These are phyloP conservation scores for Ilex aquifolium DNA, from an alignment of 257 asterid genomes.

Conservation along the genomic window DNA sequence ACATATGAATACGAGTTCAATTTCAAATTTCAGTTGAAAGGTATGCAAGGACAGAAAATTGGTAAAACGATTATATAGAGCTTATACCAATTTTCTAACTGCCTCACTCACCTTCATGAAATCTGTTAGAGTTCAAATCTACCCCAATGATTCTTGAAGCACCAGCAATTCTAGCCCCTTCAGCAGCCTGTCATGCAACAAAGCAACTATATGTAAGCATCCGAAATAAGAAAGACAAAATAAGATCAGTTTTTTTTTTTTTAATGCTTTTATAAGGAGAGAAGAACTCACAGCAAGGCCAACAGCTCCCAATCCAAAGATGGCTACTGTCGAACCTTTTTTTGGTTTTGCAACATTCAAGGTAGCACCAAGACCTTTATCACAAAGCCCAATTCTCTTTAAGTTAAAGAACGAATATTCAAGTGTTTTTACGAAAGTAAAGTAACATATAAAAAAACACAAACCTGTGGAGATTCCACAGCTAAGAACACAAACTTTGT, in stretches of 20 bases:
- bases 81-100: no score
- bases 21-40: no score
- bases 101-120: conserved; percentile 34
- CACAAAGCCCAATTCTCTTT: not conserved
- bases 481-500: conserved; percentile 72
- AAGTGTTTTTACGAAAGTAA: no score
- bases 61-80: no score
- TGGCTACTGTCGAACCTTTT: conserved; percentile 59
- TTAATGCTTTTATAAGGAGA: no score
- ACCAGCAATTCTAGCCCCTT: conserved; percentile 75
- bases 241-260: no score
- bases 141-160: conserved; percentile 76
- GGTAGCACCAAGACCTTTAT: conserved; percentile 71
- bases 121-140: conserved; percentile 47
- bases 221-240: not conserved
- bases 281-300: conserved; percentile 60
- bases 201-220: no score
- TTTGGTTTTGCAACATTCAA: conserved; percentile 73
- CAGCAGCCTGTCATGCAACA: conserved; percentile 50
- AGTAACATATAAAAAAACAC: no score
- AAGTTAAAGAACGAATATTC: no score
- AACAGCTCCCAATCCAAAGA: conserved; percentile 74
- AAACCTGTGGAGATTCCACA: conserved; percentile 86
- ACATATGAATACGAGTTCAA: no score
- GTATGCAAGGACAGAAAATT: no score